Evolutionary conservation across 768 basidiomycete genomes (phyloP).

Genomic region (Coprinellus micaceus): DNA sequence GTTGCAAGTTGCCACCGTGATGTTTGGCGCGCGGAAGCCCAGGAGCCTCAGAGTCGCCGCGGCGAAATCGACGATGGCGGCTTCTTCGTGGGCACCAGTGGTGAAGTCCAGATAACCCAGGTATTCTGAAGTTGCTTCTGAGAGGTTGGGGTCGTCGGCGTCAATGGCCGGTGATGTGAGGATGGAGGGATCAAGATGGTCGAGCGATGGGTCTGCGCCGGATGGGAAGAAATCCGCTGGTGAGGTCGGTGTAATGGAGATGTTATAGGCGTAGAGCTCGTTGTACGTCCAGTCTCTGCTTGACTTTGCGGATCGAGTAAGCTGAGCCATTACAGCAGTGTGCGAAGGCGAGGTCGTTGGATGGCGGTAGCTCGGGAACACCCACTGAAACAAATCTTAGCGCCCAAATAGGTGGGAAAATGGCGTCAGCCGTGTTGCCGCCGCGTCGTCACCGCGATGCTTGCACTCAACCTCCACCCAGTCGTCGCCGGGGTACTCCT

Average conservation of each 20-base stretch:
- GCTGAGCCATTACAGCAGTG: slow-evolving; percentile 20
- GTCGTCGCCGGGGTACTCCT: no score
- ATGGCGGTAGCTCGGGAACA: no score
- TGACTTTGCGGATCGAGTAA: slow-evolving; percentile 26
- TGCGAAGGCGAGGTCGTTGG: not conserved
- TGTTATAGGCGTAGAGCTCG: slow-evolving; percentile 26
- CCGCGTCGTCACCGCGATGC: no score
- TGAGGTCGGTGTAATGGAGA: slow-evolving; percentile 16
- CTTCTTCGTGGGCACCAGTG: slow-evolving; percentile 17
- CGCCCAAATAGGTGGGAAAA: no score
- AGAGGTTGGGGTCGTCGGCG: slow-evolving; percentile 17
- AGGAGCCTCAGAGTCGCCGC: slow-evolving; percentile 8
- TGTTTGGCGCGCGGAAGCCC: slow-evolving; percentile 1
- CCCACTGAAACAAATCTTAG: no score
- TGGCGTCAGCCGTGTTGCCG: no score
- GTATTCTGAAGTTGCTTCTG: slow-evolving; percentile 17
- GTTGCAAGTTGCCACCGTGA: slow-evolving; percentile 14
- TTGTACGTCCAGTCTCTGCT: slow-evolving; percentile 27
- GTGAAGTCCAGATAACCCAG: slow-evolving; percentile 22
- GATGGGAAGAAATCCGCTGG: slow-evolving; percentile 19
- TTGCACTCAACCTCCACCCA: no score
- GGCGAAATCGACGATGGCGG: slow-evolving; percentile 9
- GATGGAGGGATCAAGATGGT: slow-evolving; percentile 22
- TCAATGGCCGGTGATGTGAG: slow-evolving; percentile 14
- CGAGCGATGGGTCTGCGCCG: slow-evolving; percentile 22